Evolutionary conservation across 1,284 basidiomycete genomes (phyloP).

Genomic region (Cryptococcus hybrid): DNA sequence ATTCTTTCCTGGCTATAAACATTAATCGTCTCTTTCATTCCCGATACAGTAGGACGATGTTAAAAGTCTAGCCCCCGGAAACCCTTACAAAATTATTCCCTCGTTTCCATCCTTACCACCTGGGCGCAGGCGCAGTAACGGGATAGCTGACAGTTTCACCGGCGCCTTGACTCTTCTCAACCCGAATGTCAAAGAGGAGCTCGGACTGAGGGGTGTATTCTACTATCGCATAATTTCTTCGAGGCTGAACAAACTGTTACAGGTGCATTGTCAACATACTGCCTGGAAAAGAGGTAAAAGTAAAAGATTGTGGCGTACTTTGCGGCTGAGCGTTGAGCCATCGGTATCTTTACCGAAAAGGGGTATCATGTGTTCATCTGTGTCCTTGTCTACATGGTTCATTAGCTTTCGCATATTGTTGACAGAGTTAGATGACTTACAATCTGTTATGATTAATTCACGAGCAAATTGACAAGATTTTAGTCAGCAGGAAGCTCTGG

Average conservation of each 20-base stretch:
- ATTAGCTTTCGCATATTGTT: background rate
- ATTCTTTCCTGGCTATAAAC: no score
- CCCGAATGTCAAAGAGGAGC: constrained; percentile 79
- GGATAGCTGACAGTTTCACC: constrained; percentile 63
- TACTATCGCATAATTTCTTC: constrained; percentile 86
- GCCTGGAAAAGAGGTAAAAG: background rate
- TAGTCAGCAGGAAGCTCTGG: background rate
- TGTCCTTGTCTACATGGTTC: constrained; percentile 30
- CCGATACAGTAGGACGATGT: no score
- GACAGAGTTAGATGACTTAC: no score
- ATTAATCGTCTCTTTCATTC: no score
- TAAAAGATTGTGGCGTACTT: constrained; percentile 14
- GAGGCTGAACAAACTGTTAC: constrained; percentile 69
- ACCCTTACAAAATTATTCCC: no score
- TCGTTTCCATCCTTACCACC: constrained; percentile 14
- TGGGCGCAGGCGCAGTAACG: constrained; percentile 33
- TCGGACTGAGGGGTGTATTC: constrained; percentile 62
- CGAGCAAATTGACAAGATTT: no score
- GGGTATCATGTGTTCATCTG: constrained; percentile 85
- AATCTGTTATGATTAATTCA: no score
- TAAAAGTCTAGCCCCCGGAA: no score
- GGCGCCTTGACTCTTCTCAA: constrained; percentile 77
- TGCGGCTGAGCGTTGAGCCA: constrained; percentile 55
- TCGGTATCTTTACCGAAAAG: constrained; percentile 76
- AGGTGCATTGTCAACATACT: background rate